A percentile compares a stretch with the other conserved stretches of the same genome.
Conservation (phyloP, 192 early-diverging fungal genomes). For the Diversispora epigaea region DNA sequence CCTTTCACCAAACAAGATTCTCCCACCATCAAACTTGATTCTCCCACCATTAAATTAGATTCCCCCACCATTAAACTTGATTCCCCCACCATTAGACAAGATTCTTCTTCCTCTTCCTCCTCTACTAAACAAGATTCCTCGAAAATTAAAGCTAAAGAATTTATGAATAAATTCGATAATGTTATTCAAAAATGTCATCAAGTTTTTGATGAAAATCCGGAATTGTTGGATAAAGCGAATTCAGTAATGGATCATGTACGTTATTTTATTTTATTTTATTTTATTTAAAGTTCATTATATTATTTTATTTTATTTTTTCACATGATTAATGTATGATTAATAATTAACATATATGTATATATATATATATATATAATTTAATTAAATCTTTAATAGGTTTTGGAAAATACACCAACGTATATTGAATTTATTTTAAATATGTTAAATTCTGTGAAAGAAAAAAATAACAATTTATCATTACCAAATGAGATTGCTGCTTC, state of each 20-base stretch:
- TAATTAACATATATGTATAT: too few relatives aligned
- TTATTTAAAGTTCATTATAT: background rate
- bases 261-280: background rate
- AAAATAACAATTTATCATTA: background rate
- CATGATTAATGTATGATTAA: too few relatives aligned
- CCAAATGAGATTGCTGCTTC: background rate
- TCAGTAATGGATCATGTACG: background rate
- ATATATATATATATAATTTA: too few relatives aligned
- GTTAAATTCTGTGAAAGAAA: background rate
- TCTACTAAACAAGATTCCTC: background rate
- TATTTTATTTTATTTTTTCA: background rate
- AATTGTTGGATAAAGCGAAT: background rate
- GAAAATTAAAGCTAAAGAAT: background rate
- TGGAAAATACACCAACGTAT: conserved; percentile 1
- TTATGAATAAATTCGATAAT: background rate
- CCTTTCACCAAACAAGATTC: too few relatives aligned
- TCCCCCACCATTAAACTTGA: too few relatives aligned
- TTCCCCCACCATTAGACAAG: too few relatives aligned
- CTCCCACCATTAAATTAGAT: too few relatives aligned
- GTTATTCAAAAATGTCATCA: background rate
- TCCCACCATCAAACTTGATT: too few relatives aligned
- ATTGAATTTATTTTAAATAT: background rate
- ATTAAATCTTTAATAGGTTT: background rate
- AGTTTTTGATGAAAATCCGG: background rate
- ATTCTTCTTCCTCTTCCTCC: too few relatives aligned